A percentile compares a stretch with the other conserved stretches of the same genome.
Evolutionary conservation across 192 early-diverging fungal genomes (phyloP).

Genomic region (Allomyces macrogynus): DNA sequence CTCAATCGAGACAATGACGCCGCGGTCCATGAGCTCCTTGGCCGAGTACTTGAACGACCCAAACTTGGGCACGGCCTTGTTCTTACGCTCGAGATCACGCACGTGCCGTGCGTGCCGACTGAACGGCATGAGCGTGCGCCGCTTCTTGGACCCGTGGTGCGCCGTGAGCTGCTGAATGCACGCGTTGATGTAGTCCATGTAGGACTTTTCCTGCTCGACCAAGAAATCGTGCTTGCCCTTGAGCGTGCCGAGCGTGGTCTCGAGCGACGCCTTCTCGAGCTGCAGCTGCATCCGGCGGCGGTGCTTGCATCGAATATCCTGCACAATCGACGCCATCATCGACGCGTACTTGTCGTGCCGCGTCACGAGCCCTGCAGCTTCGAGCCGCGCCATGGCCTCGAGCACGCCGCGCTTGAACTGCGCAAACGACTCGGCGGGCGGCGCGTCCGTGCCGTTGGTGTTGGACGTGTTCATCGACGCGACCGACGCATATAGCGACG

Average conservation of each 20-base stretch:
- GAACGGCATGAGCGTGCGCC: constrained; percentile 57
- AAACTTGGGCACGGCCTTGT: constrained; percentile 75
- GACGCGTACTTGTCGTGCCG: constrained; percentile 70
- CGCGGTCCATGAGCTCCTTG: constrained; percentile 73
- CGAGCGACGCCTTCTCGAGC: constrained; percentile 49
- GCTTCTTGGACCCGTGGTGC: constrained; percentile 40
- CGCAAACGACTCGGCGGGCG: constrained; percentile 20
- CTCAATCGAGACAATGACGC: constrained; percentile 61
- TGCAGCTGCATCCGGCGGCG: constrained; percentile 53
- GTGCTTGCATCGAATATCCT: constrained; percentile 83
- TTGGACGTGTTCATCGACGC: neutral
- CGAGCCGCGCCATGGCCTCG: constrained; percentile 62
- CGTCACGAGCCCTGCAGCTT: constrained; percentile 45
- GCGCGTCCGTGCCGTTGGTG: neutral
- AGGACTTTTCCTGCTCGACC: constrained; percentile 70
- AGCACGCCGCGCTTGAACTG: constrained; percentile 63
- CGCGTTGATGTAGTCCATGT: constrained; percentile 71
- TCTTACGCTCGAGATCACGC: constrained; percentile 52
- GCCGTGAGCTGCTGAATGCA: constrained; percentile 74
- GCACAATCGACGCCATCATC: constrained; percentile 78
- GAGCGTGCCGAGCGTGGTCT: constrained; percentile 60
- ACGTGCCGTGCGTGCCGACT: constrained; percentile 91
- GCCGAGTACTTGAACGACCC: constrained; percentile 98
- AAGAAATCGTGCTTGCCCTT: constrained; percentile 67
- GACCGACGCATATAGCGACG: neutral